phyloP scores from a whole-genome alignment of 2,329 filamentous ascomycete species.

The Neonectria magnoliae region DNA sequence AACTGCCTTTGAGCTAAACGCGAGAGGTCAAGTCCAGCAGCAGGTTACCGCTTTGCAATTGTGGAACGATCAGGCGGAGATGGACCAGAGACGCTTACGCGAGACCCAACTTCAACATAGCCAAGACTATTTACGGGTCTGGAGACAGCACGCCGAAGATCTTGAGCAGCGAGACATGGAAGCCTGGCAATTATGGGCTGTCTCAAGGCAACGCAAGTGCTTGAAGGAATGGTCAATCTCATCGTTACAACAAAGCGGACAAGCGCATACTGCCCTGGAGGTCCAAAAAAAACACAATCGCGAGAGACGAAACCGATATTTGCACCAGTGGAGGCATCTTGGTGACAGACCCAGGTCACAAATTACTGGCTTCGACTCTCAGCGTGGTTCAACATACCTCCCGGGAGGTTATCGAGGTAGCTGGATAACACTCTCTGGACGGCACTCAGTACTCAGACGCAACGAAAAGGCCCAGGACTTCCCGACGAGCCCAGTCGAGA shows the following conservation, averaged over 20 bases:
- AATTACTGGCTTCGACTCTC: constrained; percentile 15
- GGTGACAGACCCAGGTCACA: constrained; percentile 28
- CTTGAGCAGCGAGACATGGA: constrained; percentile 40
- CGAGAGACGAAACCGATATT: constrained; percentile 44
- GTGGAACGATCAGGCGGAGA: constrained; percentile 37
- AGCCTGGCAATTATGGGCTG: constrained; percentile 47
- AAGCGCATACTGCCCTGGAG: constrained; percentile 50
- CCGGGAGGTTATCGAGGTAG: constrained; percentile 36
- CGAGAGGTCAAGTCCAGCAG: constrained; percentile 22
- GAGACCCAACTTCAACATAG: constrained; percentile 35
- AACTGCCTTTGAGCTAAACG: constrained; percentile 28
- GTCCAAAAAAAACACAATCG: constrained; percentile 46
- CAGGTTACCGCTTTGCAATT: constrained; percentile 18
- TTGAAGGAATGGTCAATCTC: constrained; percentile 52
- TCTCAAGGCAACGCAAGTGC: constrained; percentile 45
- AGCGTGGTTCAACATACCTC: constrained; percentile 26
- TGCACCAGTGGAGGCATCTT: constrained; percentile 47
- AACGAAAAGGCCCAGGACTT: constrained; percentile 35
- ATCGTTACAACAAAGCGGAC: constrained; percentile 49
- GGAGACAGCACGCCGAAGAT: constrained; percentile 35
- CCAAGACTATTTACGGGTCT: constrained; percentile 34
- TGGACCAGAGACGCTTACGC: constrained; percentile 30
- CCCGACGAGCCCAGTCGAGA: constrained; percentile 45
- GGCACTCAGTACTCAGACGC: constrained; percentile 38
- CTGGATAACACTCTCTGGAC: constrained; percentile 40